Evolutionary conservation across 2,329 filamentous ascomycete genomes (phyloP), one percentile per base, ranked within the genome.

Genomic region (Epichloe glyceriae): DNA sequence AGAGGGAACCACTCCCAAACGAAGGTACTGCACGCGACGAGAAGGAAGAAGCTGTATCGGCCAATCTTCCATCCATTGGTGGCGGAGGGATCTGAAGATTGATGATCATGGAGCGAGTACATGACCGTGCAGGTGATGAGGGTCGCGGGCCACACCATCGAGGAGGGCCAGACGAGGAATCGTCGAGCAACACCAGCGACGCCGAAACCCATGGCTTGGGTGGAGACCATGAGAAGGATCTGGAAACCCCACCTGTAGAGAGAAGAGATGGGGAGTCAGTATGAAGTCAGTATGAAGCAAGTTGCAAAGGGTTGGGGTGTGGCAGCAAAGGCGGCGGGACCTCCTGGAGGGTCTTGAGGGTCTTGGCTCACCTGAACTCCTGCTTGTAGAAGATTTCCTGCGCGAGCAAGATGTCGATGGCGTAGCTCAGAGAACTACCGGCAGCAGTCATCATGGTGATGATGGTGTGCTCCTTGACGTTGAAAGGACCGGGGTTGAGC

Each of bases 81-180:
- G 54, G 69, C 67, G 2, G 65, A 57, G 2, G 80, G 75, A 54
- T 81, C 73, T 0, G 75, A 71, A 26, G 67, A 62, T 12, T 70
- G 70, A 56, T 76, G 75, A 56, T 85, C 80, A 61, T 86, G 82
- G 40, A 86, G 70, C 2, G 80, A 76, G 58, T 80, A 75, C 62
- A 84, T 82, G 35, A 85, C 71, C 2, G 79, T 72, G 40, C 75
- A 73, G 59, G 80, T 84, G 59, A 82, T 76, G 35, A 81, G 67
- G 30, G 76, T 73, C 20, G 73, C 70, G 1, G 80, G 80, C 79
- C 80, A 83, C 48, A 83, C 76, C 79, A 83, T 83, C 49, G 78
- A 73, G 2, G 80, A 78, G 1, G 78, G 80, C 64, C 70, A 76
- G 26, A 80, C 73, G 30, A 84, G 71, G 64, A 80, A 83, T 37